These are phyloP conservation scores for Chaetomiaceae sp. DNA, from an alignment of 2,329 filamentous ascomycete genomes.

Conservation along the genomic window DNA sequence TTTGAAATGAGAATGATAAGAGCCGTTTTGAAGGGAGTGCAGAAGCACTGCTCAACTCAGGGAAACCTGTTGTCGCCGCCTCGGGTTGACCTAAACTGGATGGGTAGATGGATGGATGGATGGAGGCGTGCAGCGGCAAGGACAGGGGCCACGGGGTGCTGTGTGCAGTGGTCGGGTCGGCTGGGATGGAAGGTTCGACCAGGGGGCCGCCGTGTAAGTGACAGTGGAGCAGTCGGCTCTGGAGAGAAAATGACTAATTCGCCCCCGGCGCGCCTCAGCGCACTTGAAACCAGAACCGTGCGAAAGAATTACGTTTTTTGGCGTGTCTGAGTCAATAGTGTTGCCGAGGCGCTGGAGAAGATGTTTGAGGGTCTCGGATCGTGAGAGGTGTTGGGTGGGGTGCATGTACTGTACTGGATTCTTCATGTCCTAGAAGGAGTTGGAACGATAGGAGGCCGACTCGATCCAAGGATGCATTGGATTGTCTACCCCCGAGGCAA, in stretches of 20 bases:
- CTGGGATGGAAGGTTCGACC: conserved; percentile 10
- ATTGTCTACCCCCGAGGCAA: background rate
- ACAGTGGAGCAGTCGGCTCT: background rate
- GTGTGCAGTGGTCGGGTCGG: background rate
- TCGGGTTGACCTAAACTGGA: background rate
- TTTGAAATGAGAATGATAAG: background rate
- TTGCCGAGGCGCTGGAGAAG: no score
- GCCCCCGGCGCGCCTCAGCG: background rate
- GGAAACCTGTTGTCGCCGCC: background rate
- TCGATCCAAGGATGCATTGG: no score
- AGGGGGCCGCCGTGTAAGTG: conserved; percentile 7
- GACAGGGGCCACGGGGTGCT: conserved; percentile 1
- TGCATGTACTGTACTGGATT: no score
- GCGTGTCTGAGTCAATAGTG: no score
- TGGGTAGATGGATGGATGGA: background rate
- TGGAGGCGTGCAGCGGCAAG: background rate
- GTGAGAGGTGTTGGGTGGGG: no score
- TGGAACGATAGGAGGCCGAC: no score
- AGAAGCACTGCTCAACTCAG: background rate
- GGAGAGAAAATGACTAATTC: conserved; percentile 2
- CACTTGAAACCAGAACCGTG: background rate
- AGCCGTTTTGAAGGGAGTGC: background rate
- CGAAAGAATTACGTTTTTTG: no score
- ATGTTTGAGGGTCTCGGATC: no score
- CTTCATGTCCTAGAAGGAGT: no score